Evolutionary conservation across 768 basidiomycete genomes (phyloP).

Genomic region (Austroboletus eburneus): DNA sequence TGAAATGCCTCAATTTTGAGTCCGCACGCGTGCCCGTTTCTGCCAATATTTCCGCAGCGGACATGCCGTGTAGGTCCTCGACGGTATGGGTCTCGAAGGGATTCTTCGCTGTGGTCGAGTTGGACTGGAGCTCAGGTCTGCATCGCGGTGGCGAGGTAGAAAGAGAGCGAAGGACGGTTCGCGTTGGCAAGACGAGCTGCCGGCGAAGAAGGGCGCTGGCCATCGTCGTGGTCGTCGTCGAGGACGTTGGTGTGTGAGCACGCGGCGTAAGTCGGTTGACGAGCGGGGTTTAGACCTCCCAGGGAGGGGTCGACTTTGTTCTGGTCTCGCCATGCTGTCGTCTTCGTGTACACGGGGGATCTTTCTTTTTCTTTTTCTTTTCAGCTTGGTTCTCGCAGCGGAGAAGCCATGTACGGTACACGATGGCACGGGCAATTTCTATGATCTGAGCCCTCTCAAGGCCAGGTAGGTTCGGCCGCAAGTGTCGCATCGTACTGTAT

Average conservation of each 20-base stretch:
- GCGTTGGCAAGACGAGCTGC: constrained; percentile 39
- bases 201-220: constrained; percentile 64
- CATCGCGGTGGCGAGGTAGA: constrained; percentile 23
- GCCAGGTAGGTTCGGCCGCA: constrained; percentile 40
- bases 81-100: constrained; percentile 68
- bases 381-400: constrained; percentile 19
- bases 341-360: not conserved
- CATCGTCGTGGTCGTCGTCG: constrained; percentile 42
- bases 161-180: constrained; percentile 23
- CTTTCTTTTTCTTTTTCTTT: constrained; percentile 2
- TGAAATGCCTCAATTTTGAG: constrained; percentile 88
- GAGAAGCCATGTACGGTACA: constrained; percentile 63
- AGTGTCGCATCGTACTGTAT: not conserved
- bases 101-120: constrained; percentile 36
- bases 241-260: constrained; percentile 4
- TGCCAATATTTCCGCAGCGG: constrained; percentile 72
- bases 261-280: constrained; percentile 26
- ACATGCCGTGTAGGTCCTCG: constrained; percentile 80
- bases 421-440: constrained; percentile 48
- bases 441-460: constrained; percentile 61
- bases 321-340: constrained; percentile 3
- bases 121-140: constrained; percentile 23
- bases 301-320: constrained; percentile 19
- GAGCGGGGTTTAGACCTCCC: constrained; percentile 17
- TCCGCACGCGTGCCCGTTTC: constrained; percentile 72